Base-by-base conservation (phyloP, 352 stramenopile species). In the Globisporangium takayamanum region DNA sequence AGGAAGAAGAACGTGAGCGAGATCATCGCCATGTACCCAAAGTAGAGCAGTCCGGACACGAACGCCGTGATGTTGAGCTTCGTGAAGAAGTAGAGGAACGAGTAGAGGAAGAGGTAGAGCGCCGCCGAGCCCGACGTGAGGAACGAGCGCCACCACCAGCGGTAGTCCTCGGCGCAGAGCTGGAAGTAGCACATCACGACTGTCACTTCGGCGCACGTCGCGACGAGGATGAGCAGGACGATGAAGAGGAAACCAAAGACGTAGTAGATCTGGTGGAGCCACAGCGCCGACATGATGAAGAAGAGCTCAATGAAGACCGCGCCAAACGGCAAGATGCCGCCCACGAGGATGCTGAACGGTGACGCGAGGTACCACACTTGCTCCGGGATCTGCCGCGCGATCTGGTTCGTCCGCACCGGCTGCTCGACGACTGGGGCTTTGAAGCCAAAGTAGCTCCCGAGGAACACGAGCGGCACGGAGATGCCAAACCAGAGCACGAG, bases 121-220 rank as follows among this genome's bases (percentile, higher is more conserved):
- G 96, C 98, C 33, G 88, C 94, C 57, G 87, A 97, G 30, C 96
- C 97, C 62, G 89, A 98, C 42, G 96, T 98, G 41, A 97, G 73
- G 76, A 99, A 99, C 47, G 94, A 92, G 57, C 92, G 78, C 95
- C 95, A 98, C 92, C 95, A 98, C 95, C 94, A 99, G 64, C 92
- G 94, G 80, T 99, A 99, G 86, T 99, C 97, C 81, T 99, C 97
- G 50, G 87, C 92, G 62, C 96, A 99, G 8, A 99, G 84, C 81
- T 99, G 97, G 71, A 99, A 98, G 89, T 99, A 99, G 72, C 94
- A 99, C 90, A 99, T 97, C 25, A 99, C 96, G 55, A 99, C 97
- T 41, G 95, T 96, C 45, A 99, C 97, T 73, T 99, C 94, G 0
- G 97, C 97, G 71, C 96, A 99, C 26, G 97, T 99, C 18, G 96